Percentiles rank a stretch among this genome's conserved stretches.
These are phyloP conservation scores for Spizellomyces sp. DNA, from an alignment of 192 early-diverging fungal species.

Conservation along the genomic window DNA sequence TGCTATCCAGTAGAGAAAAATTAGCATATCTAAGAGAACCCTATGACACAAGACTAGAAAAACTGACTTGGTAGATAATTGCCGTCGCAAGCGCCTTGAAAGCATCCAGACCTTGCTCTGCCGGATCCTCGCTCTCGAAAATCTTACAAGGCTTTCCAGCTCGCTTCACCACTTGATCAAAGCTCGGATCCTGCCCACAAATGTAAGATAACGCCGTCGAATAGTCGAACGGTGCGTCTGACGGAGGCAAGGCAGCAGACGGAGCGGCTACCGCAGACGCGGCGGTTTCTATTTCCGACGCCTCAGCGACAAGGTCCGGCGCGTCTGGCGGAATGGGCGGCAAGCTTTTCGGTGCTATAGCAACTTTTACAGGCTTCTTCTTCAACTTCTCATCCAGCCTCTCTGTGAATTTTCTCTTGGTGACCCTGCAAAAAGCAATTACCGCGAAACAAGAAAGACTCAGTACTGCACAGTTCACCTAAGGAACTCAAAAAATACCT, in stretches of 20 bases:
- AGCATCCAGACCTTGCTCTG: slow-evolving; percentile 2
- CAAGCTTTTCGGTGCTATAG: no score
- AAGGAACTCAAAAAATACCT: no score
- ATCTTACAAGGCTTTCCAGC: slow-evolving; percentile 23
- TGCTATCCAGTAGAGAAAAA: slow-evolving; percentile 41
- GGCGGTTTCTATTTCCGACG: background rate
- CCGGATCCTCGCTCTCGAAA: background rate
- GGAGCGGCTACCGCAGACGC: background rate
- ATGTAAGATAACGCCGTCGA: slow-evolving; percentile 10
- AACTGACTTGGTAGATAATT: slow-evolving; percentile 60
- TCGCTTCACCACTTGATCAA: background rate
- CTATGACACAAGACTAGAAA: background rate
- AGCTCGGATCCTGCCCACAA: slow-evolving; percentile 10
- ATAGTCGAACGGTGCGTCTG: slow-evolving; percentile 20
- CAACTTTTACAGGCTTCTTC: no score
- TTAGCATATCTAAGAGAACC: background rate
- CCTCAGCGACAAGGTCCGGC: background rate
- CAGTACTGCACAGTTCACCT: no score
- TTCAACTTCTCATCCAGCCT: no score
- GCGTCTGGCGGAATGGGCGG: background rate
- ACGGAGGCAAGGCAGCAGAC: background rate
- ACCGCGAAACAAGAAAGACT: no score
- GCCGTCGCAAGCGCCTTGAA: slow-evolving; percentile 43
- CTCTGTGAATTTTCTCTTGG: no score
- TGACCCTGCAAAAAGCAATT: no score